These are phyloP conservation scores for Juglanconis oblonga DNA, from an alignment of 2,329 filamentous ascomycete genomes.

Conservation along the genomic window DNA sequence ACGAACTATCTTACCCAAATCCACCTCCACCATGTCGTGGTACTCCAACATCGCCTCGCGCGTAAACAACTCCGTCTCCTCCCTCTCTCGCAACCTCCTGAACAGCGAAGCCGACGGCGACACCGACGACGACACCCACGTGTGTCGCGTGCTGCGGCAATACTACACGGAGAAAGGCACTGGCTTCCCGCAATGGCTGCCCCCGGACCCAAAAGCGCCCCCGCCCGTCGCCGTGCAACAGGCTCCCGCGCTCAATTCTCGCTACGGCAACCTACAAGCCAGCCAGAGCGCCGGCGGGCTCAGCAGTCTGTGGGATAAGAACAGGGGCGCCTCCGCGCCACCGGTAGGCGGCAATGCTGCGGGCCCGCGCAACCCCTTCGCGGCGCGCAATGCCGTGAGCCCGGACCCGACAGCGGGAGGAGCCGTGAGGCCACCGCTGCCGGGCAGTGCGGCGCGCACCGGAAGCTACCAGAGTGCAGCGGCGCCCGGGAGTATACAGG, in stretches of 20 bases:
- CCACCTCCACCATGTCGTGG: conserved; percentile 63
- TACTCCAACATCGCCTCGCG: conserved; percentile 71
- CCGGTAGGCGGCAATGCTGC: conserved; percentile 19
- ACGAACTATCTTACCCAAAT: neutral
- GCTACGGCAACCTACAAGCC: conserved; percentile 45
- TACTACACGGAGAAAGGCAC: conserved; percentile 91
- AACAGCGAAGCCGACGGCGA: conserved; percentile 65
- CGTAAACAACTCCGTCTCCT: conserved; percentile 64
- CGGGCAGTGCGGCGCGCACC: conserved; percentile 56
- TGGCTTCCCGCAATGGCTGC: conserved; percentile 81
- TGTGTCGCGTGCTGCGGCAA: conserved; percentile 85
- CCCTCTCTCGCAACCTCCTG: conserved; percentile 50
- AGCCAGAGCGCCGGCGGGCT: conserved; percentile 36
- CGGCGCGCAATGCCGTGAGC: conserved; percentile 29
- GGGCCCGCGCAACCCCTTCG: conserved; percentile 25
- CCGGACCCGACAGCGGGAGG: conserved; percentile 29
- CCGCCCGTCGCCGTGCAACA: conserved; percentile 48
- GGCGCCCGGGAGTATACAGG: conserved; percentile 56
- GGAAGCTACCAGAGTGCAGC: conserved; percentile 67
- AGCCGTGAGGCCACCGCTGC: conserved; percentile 58
- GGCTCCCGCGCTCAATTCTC: conserved; percentile 40
- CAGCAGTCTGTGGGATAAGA: conserved; percentile 58
- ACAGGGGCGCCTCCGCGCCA: conserved; percentile 21
- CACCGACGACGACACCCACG: conserved; percentile 87
- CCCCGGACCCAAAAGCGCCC: conserved; percentile 79